These are phyloP conservation scores for Fusarium sp. DNA, from an alignment of 2,329 filamentous ascomycete species.

Conservation along the genomic window DNA sequence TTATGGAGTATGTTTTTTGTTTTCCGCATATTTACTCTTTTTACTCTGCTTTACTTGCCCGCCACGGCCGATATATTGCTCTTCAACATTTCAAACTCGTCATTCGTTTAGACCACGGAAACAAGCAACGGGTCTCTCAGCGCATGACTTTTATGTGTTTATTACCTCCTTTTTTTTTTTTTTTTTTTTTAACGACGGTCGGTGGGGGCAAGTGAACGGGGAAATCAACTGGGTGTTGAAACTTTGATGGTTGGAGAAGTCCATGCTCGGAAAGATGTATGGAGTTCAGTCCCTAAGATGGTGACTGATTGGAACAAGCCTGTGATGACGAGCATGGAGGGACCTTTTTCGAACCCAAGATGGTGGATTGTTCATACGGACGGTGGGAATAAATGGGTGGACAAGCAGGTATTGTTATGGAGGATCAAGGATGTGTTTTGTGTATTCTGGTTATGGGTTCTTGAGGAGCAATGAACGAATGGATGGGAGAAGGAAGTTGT, in stretches of 20 bases:
- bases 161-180: background rate
- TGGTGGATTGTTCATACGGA: background rate
- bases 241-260: background rate
- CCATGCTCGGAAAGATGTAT: background rate
- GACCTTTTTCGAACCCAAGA: background rate
- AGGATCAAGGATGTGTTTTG: conserved; percentile 6
- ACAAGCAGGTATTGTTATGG: background rate
- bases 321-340: background rate
- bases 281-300: background rate
- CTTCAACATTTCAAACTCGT: background rate
- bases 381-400: background rate
- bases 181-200: background rate
- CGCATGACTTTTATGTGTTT: conserved; percentile 9
- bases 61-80: conserved; percentile 18
- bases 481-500: conserved; percentile 3
- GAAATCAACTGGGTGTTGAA: background rate
- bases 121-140: background rate
- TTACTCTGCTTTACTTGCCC: conserved; percentile 11
- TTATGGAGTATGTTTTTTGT: conserved; percentile 22
- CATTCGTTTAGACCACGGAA: conserved; percentile 14
- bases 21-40: background rate
- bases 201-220: background rate
- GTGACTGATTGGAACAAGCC: no score
- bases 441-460: conserved; percentile 16
- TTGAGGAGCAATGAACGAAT: conserved; percentile 1